Base-by-base conservation (phyloP, 257 asterid species). In the Gentiana dahurica region DNA sequence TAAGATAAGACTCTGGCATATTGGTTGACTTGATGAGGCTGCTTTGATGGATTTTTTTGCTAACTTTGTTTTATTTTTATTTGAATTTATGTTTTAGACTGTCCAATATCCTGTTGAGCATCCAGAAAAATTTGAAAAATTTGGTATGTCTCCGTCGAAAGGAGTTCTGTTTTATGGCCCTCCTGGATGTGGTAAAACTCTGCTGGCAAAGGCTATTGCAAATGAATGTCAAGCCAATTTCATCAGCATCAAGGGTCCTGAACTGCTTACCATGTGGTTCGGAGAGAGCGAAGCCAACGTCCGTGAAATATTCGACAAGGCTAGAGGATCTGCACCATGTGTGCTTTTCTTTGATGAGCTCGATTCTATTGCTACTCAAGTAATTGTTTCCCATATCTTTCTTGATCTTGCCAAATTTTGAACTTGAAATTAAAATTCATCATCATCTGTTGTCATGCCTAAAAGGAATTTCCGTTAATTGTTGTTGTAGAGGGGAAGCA, bases 251-350 rank as follows among this genome's bases (percentile, higher is more conserved):
- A 81, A 81, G 73, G 87, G 87, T 13, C 87, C 84, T 60, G 87
- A 81, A 66, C 65, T 77, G 66, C 87, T 81, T 56, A 81, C 87
- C 52, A 81, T 81, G 87, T 81, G 87, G 87, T 81, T 81, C 66
- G 87, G 87, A 63, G 87, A 81, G 58, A 81, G 88, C 49, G 88
- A 81, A 71, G 88, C 88, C 34, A 81, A 81, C 68, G 85, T 81
- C 36, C 84, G 88, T 51, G 88, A 81, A 66, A 81, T 81, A 46
- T 79, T 79, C 66, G 86, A 79, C 68, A 79, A 79, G 66, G 86
- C 86, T 34, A 76, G 86, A 58, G 78, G 72, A 53, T 79, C 86
- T 49, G 82, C 86, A 44, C 86, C 86, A 2, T 79, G 86, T 53
- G 86, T 79, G 51, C 82, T 79, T 65, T 79, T 79, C 71, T 79